Percentiles rank a stretch among this genome's conserved stretches.
These are phyloP conservation scores for Aspergillus versicolor DNA, from an alignment of 2,329 filamentous ascomycete species.

Conservation along the genomic window DNA sequence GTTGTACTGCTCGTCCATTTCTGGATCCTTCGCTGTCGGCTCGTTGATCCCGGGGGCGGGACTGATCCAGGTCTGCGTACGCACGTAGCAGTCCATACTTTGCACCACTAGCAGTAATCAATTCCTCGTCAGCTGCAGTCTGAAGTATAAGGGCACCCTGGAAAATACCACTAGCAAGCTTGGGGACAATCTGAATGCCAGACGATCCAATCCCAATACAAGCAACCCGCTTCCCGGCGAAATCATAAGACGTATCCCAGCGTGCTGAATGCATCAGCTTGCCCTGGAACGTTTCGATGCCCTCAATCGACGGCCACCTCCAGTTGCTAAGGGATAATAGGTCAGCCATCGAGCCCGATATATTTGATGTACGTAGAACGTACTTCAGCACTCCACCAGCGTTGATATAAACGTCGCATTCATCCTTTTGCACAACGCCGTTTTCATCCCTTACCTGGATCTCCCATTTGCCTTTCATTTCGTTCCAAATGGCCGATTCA, in stretches of 20 bases:
- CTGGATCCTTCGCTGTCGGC: conserved; percentile 5
- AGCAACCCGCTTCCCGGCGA: conserved; percentile 26
- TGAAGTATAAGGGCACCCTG: no score
- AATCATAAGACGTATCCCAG: conserved; percentile 31
- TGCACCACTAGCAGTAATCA: not conserved
- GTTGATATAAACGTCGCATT: conserved; percentile 26
- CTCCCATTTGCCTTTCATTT: conserved; percentile 17
- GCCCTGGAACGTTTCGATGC: conserved; percentile 30
- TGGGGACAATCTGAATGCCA: conserved; percentile 28
- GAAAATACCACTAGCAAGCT: conserved; percentile 6
- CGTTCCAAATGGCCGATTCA: conserved; percentile 38
- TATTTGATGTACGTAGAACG: no score
- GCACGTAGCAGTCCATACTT: conserved; percentile 24
- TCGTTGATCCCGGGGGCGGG: conserved; percentile 12
- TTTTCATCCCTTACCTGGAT: conserved; percentile 9
- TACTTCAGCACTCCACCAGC: conserved; percentile 24
- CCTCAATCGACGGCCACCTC: conserved; percentile 20
- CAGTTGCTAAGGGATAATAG: conserved; percentile 17
- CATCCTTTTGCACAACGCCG: conserved; percentile 11
- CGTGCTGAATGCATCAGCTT: conserved; percentile 35
- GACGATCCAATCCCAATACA: conserved; percentile 33
- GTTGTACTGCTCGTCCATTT: conserved; percentile 8
- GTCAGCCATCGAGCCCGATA: no score
- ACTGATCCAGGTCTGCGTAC: conserved; percentile 26
- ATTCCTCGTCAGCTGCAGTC: no score